phyloP scores from a whole-genome alignment of 768 basidiomycete genomes.

The Boletus pseudopeckii region DNA sequence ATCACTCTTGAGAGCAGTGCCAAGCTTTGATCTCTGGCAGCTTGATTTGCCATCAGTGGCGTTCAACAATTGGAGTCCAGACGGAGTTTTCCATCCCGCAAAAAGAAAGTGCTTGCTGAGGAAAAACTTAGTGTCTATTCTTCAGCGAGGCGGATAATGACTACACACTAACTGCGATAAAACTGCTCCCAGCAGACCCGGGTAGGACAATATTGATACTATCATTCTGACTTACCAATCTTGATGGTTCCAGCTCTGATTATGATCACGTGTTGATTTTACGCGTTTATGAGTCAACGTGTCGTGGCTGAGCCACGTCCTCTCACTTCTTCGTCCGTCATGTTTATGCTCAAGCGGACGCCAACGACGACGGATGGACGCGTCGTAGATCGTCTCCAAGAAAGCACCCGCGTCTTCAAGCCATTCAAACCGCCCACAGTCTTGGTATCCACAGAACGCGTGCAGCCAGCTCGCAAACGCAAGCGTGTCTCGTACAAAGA shows the following conservation, averaged over 20 bases:
- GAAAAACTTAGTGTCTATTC: neutral
- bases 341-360: constrained; percentile 61
- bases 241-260: neutral
- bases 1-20: neutral
- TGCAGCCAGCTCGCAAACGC: constrained; percentile 74
- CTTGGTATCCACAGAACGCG: constrained; percentile 42
- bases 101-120: neutral
- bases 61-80: neutral
- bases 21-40: neutral
- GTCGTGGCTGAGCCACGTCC: neutral
- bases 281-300: constrained; percentile 10
- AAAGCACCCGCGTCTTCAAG: constrained; percentile 69
- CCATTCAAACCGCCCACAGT: constrained; percentile 76
- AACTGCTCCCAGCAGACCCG: neutral
- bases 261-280: constrained; percentile 24
- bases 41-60: neutral
- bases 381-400: constrained; percentile 62
- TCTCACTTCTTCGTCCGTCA: neutral
- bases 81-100: neutral
- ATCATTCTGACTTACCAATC: too few species aligned
- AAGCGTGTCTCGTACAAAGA: constrained; percentile 88
- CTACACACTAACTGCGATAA: neutral
- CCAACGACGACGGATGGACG: constrained; percentile 73
- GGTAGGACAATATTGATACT: too few species aligned
- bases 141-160: neutral